Evolutionary conservation across 768 basidiomycete species (phyloP).

Genomic region (Coprinopsis sp.): DNA sequence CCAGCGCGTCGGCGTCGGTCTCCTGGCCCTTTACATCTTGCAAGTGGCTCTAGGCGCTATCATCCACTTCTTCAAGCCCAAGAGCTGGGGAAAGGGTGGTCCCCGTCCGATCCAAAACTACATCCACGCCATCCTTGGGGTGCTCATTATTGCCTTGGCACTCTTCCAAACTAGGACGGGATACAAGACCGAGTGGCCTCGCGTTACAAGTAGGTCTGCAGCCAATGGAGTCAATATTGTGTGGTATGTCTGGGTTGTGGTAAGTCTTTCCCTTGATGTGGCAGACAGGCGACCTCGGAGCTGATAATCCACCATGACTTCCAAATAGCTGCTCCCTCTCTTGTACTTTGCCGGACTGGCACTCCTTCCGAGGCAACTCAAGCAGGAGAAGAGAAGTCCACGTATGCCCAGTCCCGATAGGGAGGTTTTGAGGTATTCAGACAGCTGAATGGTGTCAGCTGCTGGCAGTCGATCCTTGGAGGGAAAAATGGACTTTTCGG

Average conservation of each 20-base stretch:
- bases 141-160: slow-evolving; percentile 44
- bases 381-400: slow-evolving; percentile 41
- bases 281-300: too few species aligned
- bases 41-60: slow-evolving; percentile 48
- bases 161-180: slow-evolving; percentile 48
- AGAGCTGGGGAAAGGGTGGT: slow-evolving; percentile 21
- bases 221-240: slow-evolving; percentile 33
- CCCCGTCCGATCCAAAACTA: slow-evolving; percentile 55
- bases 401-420: too few species aligned
- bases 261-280: slow-evolving; percentile 24
- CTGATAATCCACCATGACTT: slow-evolving; percentile 3
- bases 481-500: too few species aligned
- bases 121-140: slow-evolving; percentile 49
- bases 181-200: slow-evolving; percentile 46
- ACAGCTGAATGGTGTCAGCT: too few species aligned
- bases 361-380: slow-evolving; percentile 43
- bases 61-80: slow-evolving; percentile 51
- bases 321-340: slow-evolving; percentile 37
- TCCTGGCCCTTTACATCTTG: slow-evolving; percentile 45
- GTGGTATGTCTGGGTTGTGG: slow-evolving; percentile 47
- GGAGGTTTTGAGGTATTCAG: too few species aligned
- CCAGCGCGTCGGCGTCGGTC: slow-evolving; percentile 45
- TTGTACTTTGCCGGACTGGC: slow-evolving; percentile 38
- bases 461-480: too few species aligned
- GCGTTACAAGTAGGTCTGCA: slow-evolving; percentile 38